A percentile compares a stretch with the other conserved stretches of the same genome.
Conservation (phyloP, 345 rosid genomes). For the Salix dunnii region DNA sequence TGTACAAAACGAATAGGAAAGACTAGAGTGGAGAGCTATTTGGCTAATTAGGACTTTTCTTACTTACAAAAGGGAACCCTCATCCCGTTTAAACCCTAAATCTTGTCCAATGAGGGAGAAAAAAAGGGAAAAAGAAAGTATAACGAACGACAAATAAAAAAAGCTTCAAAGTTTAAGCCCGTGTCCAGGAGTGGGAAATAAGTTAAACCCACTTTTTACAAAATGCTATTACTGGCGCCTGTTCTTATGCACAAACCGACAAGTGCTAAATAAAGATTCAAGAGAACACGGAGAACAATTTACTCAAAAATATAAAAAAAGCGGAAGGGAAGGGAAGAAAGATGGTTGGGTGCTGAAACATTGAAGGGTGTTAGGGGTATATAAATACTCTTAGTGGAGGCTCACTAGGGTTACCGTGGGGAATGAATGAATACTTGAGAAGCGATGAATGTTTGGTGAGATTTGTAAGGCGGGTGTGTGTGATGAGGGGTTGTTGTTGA, state of each 20-base stretch:
- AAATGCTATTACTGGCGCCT: constrained; percentile 3
- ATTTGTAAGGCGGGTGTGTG: constrained; percentile 1
- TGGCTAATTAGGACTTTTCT: background rate
- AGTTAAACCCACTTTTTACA: constrained; percentile 23
- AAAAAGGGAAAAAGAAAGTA: background rate
- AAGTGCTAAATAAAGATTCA: background rate
- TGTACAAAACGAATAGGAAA: background rate
- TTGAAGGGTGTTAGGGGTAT: constrained; percentile 23
- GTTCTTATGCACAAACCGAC: constrained; percentile 2
- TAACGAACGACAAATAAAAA: background rate
- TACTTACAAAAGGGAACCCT: constrained; percentile 11
- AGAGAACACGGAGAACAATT: background rate
- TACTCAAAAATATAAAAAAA: background rate
- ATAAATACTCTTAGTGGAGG: constrained; percentile 28
- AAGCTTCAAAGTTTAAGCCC: background rate
- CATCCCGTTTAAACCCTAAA: constrained; percentile 48
- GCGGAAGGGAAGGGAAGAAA: background rate
- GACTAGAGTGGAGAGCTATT: background rate
- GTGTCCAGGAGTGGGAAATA: constrained; percentile 12
- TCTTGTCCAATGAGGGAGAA: background rate
- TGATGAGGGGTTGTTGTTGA: background rate
- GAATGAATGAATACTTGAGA: constrained; percentile 26
- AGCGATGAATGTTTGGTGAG: constrained; percentile 31
- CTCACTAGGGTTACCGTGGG: constrained; percentile 1
- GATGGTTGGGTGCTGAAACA: background rate